Conservation (phyloP, 805 yeast species). For the Yarrowia divulgata region DNA sequence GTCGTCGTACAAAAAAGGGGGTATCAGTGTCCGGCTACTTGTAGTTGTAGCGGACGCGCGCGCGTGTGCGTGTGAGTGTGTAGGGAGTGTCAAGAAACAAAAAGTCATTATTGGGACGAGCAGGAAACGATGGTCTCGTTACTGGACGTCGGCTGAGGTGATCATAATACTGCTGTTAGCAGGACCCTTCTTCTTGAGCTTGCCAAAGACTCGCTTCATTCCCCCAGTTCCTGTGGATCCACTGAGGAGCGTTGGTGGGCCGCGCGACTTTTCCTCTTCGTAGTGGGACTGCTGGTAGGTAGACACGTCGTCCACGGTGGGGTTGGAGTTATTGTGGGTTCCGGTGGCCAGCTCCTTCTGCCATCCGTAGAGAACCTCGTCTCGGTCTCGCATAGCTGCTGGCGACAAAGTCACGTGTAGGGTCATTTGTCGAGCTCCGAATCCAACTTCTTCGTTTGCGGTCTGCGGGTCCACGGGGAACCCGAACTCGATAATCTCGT, state of each 20-base stretch:
- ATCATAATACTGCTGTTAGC: constrained; percentile 35
- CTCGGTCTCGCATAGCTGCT: constrained; percentile 46
- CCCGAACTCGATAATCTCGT: constrained; percentile 46
- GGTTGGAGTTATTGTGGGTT: constrained; percentile 17
- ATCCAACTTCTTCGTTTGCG: constrained; percentile 13
- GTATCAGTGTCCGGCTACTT: constrained; percentile 7
- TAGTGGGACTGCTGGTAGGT: constrained; percentile 1
- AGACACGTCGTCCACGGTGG: constrained; percentile 33
- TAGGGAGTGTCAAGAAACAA: constrained; percentile 34
- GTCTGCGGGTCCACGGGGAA: constrained; percentile 42
- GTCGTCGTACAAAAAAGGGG: constrained; percentile 16
- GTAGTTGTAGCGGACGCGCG: neutral
- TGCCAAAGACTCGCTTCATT: constrained; percentile 36
- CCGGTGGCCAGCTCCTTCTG: constrained; percentile 42
- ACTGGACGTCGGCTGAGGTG: constrained; percentile 35
- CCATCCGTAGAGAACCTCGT: constrained; percentile 47
- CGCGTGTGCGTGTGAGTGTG: neutral
- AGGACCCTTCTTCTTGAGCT: constrained; percentile 36
- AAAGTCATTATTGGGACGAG: neutral
- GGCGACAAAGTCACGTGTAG: constrained; percentile 47
- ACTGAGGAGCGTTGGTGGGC: constrained; percentile 12
- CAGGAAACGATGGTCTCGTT: neutral
- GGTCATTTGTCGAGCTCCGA: constrained; percentile 45
- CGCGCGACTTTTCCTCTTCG: constrained; percentile 19
- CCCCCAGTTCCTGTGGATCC: constrained; percentile 13